Conservation (phyloP, 1,284 basidiomycete species). For the Tremellales sp. region DNA sequence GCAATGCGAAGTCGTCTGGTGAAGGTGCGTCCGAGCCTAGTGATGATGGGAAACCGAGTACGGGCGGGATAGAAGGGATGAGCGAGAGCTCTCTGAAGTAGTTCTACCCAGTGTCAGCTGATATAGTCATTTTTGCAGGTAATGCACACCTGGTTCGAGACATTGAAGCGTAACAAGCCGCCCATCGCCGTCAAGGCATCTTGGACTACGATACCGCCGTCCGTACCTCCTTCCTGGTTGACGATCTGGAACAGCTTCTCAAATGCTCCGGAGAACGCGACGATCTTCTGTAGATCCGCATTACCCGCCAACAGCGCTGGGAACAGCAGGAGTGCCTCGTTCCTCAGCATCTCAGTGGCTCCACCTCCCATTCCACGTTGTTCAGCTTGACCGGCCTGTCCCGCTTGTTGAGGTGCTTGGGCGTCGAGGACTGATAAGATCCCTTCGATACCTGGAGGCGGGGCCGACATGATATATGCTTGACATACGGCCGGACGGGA, state of each 20-base stretch:
- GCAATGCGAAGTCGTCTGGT: constrained; percentile 88
- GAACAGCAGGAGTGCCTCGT: constrained; percentile 74
- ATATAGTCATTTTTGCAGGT: background rate
- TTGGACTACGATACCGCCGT: constrained; percentile 82
- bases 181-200: constrained; percentile 83
- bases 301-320: constrained; percentile 79
- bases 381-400: constrained; percentile 8
- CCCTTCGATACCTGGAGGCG: constrained; percentile 43
- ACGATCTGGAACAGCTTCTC: constrained; percentile 92
- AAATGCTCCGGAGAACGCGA: constrained; percentile 95
- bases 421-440: constrained; percentile 43
- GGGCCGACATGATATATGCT: constrained; percentile 66
- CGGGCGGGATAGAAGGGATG: constrained; percentile 71
- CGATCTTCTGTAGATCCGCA: constrained; percentile 92
- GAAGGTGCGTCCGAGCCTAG: constrained; percentile 61
- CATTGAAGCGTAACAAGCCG: constrained; percentile 81
- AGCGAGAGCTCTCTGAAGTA: constrained; percentile 93
- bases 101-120: constrained; percentile 57
- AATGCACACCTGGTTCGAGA: constrained; percentile 78
- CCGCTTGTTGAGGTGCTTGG: constrained; percentile 25
- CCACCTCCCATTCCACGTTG: constrained; percentile 33
- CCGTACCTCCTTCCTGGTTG: constrained; percentile 80
- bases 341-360: constrained; percentile 46
- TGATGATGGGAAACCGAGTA: constrained; percentile 79
- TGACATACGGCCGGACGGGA: constrained; percentile 78